phyloP scores from a whole-genome alignment of 176 grass and related monocot species.

The Aegilops umbellulata region DNA sequence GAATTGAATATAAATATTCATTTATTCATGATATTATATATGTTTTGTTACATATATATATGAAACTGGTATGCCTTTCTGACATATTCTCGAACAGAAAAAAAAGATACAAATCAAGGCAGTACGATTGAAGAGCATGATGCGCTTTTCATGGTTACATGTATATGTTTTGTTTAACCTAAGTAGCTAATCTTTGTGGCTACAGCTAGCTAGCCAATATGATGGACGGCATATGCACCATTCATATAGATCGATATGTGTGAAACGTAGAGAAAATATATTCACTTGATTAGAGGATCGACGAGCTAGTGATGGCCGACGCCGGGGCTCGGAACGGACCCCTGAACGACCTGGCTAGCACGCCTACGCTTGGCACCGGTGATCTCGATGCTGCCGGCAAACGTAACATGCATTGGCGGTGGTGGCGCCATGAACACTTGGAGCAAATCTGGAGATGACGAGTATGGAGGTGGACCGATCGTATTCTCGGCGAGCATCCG shows the following conservation, averaged over 20 bases:
- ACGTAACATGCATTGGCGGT: background rate
- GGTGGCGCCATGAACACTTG: slow-evolving; percentile 12
- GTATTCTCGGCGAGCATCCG: background rate
- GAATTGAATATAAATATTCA: background rate
- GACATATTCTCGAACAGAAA: background rate
- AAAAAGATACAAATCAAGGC: slow-evolving; percentile 7
- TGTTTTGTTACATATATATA: background rate
- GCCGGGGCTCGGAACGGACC: slow-evolving; percentile 50
- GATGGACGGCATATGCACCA: background rate
- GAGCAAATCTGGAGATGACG: background rate
- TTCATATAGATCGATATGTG: background rate
- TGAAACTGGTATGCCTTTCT: background rate
- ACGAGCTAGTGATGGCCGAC: slow-evolving; percentile 44
- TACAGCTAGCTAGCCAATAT: background rate
- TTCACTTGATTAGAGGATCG: background rate
- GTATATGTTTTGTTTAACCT: background rate
- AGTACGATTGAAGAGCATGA: background rate
- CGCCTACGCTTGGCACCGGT: background rate
- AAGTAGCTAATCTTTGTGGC: background rate
- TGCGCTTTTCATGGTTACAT: background rate
- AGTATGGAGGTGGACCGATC: background rate
- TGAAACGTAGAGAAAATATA: background rate
- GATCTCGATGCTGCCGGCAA: background rate
- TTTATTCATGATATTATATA: background rate
- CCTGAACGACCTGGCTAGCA: slow-evolving; percentile 22